Evolutionary conservation across 805 yeast genomes (phyloP).

Genomic region (Metschnikowia cubensis): DNA sequence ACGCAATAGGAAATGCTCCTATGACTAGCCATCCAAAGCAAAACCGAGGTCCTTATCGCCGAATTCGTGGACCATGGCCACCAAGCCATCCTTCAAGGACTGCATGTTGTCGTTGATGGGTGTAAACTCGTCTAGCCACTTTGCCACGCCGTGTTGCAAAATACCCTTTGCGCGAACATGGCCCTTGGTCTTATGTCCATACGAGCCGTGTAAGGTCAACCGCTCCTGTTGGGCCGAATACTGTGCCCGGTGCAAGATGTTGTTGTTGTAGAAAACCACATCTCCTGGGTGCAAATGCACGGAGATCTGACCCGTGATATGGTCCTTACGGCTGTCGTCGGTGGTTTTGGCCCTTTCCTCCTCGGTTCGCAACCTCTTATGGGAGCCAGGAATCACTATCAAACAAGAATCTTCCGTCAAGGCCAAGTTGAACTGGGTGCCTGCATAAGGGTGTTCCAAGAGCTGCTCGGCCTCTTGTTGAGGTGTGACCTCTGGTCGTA

Average conservation of each 20-base stretch:
- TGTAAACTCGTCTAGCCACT: conserved; percentile 40
- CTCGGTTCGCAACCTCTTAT: conserved; percentile 41
- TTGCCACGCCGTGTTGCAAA: conserved; percentile 50
- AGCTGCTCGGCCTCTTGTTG: conserved; percentile 43
- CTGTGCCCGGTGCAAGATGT: conserved; percentile 46
- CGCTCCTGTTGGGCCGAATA: conserved; percentile 37
- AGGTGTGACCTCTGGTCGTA: conserved; percentile 42
- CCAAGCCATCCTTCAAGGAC: conserved; percentile 27
- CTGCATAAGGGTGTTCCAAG: conserved; percentile 38
- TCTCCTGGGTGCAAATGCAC: conserved; percentile 49
- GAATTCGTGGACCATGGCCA: conserved; percentile 26
- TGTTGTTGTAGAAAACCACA: conserved; percentile 46
- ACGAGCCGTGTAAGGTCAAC: conserved; percentile 48
- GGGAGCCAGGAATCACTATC: conserved; percentile 48
- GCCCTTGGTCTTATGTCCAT: conserved; percentile 43
- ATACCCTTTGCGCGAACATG: conserved; percentile 45
- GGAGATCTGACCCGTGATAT: conserved; percentile 35
- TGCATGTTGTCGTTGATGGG: conserved; percentile 29
- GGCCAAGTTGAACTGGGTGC: conserved; percentile 50
- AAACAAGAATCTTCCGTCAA: conserved; percentile 44
- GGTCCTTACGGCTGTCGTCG: conserved; percentile 29
- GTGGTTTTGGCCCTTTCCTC: conserved; percentile 42
- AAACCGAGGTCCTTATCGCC: conserved; percentile 33
- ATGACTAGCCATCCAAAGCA: conserved; percentile 33
- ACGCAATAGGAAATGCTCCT: no score